Conservation (phyloP, 805 yeast genomes). For the Cyberlindnera japonica region DNA sequence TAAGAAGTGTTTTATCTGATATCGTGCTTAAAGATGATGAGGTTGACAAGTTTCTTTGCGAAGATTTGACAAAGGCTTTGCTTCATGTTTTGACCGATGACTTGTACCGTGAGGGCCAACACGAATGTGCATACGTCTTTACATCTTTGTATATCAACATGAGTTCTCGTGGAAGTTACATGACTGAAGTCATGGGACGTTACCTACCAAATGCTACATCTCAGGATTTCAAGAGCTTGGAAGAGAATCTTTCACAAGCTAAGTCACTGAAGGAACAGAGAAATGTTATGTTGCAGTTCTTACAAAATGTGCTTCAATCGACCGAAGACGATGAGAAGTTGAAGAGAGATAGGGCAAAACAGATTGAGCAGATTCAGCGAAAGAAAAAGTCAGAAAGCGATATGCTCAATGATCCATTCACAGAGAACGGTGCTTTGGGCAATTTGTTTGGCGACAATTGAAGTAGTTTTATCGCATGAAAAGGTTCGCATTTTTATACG, state of each 20-base stretch:
- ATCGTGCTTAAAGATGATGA: slow-evolving; percentile 66
- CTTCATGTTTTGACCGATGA: slow-evolving; percentile 65
- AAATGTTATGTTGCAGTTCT: slow-evolving; percentile 69
- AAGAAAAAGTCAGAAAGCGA: slow-evolving; percentile 48
- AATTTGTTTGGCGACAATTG: slow-evolving; percentile 47
- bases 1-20: slow-evolving; percentile 69
- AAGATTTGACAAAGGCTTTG: slow-evolving; percentile 66
- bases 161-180: slow-evolving; percentile 64
- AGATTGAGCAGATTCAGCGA: slow-evolving; percentile 47
- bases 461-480: not conserved
- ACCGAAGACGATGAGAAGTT: slow-evolving; percentile 41
- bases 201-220: slow-evolving; percentile 52
- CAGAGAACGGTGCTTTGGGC: slow-evolving; percentile 65
- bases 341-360: slow-evolving; percentile 48
- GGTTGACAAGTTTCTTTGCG: slow-evolving; percentile 60
- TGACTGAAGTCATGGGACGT: slow-evolving; percentile 55
- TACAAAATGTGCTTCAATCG: slow-evolving; percentile 56
- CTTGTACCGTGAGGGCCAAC: slow-evolving; percentile 80
- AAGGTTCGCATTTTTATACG: not conserved
- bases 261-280: slow-evolving; percentile 75
- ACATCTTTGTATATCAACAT: slow-evolving; percentile 75
- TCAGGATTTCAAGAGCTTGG: slow-evolving; percentile 60
- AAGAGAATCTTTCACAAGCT: slow-evolving; percentile 57
- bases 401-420: slow-evolving; percentile 67
- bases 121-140: slow-evolving; percentile 87